Evolutionary conservation across 176 grass and related monocot species (phyloP), one percentile per base, ranked within the genome.

Genomic region (Aegilops speltoides): DNA sequence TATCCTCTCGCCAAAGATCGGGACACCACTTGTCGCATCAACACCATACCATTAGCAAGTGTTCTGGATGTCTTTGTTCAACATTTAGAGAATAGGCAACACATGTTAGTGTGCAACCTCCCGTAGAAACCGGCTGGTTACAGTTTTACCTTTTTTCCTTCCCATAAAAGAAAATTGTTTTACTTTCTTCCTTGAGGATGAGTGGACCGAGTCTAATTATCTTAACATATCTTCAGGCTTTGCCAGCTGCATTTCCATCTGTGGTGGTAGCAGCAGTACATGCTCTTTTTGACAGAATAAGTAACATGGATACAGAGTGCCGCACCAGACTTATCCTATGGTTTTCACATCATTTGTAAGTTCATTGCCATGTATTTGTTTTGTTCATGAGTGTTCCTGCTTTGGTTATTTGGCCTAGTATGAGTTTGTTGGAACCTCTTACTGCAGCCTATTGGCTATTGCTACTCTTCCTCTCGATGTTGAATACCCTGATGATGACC

Each of bases 341-440:
- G 97, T 99, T 99, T 93, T 96, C 97, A 87, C 97, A 96, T 75
- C 97, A 99, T 80, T 86, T 99, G 97, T 99, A 94, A 88, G 97
- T 91, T 88, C 12, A 84, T 90, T 45, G 16, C 82, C 19, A 26
- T 79, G 68, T 22, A 68, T 56, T 67, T 83, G 4, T 77, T 70
- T 85, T 64, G 1, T 76, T 80, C 29, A 85, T 36, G 34, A 48
- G 17, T 70, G 29, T 32, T 59, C 64, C 15, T 85, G 36, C 77
- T 36, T 64, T 73, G 17, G 29, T 81, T 63, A 46, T 63, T 82
- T 75, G 6, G 20, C 81, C 68, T 79, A 71, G 25, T 79, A 25
- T 52, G 50, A 41, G 17, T 45, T 84, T 38, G 46, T 63, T 23
- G 31, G 26, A 82, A 64, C 13, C 32, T 13, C 32, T 54, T 82